Evolutionary conservation across 768 basidiomycete species (phyloP).

Genomic region (Lactarius hengduanensis): DNA sequence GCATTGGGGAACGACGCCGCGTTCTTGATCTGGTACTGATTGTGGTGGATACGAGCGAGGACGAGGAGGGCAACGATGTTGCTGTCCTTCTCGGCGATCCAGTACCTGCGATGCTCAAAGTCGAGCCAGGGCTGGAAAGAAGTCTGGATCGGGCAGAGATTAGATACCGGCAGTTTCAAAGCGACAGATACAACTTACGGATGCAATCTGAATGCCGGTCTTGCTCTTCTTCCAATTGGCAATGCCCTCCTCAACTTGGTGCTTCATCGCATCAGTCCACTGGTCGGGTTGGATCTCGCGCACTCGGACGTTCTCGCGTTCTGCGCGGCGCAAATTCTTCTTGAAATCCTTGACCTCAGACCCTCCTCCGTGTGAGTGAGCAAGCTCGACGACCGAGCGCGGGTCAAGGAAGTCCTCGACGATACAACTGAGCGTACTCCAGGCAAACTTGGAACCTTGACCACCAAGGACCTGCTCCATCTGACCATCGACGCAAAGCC

Average conservation of each 20-base stretch:
- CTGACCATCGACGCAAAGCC: constrained; percentile 55
- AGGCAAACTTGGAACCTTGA: constrained; percentile 43
- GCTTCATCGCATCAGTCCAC: constrained; percentile 47
- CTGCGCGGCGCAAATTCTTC: constrained; percentile 59
- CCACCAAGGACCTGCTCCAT: constrained; percentile 51
- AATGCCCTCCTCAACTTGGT: constrained; percentile 52
- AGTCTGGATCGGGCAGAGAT: constrained; percentile 33
- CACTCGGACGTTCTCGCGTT: constrained; percentile 53
- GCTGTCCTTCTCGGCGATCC: constrained; percentile 45
- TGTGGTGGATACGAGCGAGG: constrained; percentile 45
- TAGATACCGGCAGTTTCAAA: fast-evolving
- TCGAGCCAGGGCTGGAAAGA: constrained; percentile 56
- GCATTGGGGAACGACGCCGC: constrained; percentile 52
- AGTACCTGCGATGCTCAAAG: constrained; percentile 54
- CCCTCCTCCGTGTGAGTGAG: constrained; percentile 30
- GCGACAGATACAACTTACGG: background rate
- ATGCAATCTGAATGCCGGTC: constrained; percentile 54
- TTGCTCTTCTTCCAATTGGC: constrained; percentile 53
- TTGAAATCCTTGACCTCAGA: constrained; percentile 54
- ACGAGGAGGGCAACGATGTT: constrained; percentile 51
- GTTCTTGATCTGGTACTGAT: constrained; percentile 56
- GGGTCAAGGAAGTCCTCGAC: constrained; percentile 56
- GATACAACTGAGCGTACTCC: constrained; percentile 62
- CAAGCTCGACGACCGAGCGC: constrained; percentile 46
- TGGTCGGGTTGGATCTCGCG: constrained; percentile 41